A percentile compares a stretch with the other conserved stretches of the same genome.
These are phyloP conservation scores for Acacia pycnantha DNA, from an alignment of 331 rosid genomes.

Conservation along the genomic window DNA sequence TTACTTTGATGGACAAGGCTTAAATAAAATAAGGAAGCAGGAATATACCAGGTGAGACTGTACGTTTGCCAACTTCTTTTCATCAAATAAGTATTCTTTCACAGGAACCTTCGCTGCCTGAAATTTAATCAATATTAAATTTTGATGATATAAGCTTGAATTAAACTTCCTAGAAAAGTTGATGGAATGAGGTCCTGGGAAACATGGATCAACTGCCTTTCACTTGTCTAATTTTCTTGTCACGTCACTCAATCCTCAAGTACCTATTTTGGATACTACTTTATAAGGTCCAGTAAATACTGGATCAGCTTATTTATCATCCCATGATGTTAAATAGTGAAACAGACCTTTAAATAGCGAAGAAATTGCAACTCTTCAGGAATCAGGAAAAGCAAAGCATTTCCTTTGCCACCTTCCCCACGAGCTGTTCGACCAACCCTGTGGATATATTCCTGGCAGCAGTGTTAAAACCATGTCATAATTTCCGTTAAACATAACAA, in stretches of 20 bases:
- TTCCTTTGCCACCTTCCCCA: constrained; percentile 90
- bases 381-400: constrained; percentile 84
- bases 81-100: constrained; percentile 73
- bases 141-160: neutral
- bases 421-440: constrained; percentile 99
- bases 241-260: constrained; percentile 14
- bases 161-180: neutral
- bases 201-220: constrained; percentile 21
- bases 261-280: constrained; percentile 4
- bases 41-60: constrained; percentile 77
- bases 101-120: constrained; percentile 95
- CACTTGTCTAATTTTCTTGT: neutral
- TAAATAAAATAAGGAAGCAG: neutral
- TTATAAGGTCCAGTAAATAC: constrained; percentile 18
- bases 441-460: constrained; percentile 85
- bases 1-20: constrained; percentile 5
- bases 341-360: constrained; percentile 77
- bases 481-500: constrained; percentile 8
- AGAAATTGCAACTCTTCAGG: constrained; percentile 91
- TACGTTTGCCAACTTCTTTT: constrained; percentile 79
- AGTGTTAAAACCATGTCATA: constrained; percentile 16
- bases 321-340: neutral
- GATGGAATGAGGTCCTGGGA: neutral
- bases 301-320: constrained; percentile 14
- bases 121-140: constrained; percentile 24